Percentiles rank a stretch among this genome's conserved stretches.
Conservation (phyloP, 108 stramenopile genomes). For the Stephanodiscus triporus region DNA sequence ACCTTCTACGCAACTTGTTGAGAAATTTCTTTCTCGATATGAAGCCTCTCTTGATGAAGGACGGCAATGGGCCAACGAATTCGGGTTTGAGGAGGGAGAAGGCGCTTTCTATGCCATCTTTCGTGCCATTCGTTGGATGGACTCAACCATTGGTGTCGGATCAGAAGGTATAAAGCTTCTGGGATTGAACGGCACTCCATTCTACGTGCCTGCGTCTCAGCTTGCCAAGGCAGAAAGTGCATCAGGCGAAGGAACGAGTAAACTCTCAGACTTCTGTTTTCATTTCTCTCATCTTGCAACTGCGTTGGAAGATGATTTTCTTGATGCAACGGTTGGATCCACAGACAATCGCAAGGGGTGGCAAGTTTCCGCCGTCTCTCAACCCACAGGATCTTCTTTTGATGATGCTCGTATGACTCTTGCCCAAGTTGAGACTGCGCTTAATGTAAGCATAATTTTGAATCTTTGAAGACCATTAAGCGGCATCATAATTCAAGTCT, state of each 20-base stretch:
- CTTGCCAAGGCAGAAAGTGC: conserved; percentile 31
- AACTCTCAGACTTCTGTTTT: conserved; percentile 57
- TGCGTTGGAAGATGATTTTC: conserved; percentile 76
- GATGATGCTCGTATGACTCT: conserved; percentile 82
- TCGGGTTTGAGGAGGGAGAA: conserved; percentile 54
- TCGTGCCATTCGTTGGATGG: conserved; percentile 54
- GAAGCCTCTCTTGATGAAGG: conserved; percentile 31
- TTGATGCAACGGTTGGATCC: conserved; percentile 80
- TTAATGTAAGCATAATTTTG: conserved; percentile 50
- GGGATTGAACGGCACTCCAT: conserved; percentile 66
- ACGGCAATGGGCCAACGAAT: conserved; percentile 60
- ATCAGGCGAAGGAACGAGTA: conserved; percentile 9
- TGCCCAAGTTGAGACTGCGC: conserved; percentile 61
- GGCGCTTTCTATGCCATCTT: conserved; percentile 66
- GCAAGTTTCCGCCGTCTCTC: conserved; percentile 72
- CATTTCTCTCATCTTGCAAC: conserved; percentile 68
- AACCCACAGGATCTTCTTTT: conserved; percentile 74
- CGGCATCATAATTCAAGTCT: background rate
- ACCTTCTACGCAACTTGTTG: conserved; percentile 14
- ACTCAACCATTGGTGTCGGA: conserved; percentile 10
- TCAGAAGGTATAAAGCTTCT: conserved; percentile 16
- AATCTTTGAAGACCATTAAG: background rate
- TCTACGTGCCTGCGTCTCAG: conserved; percentile 56
- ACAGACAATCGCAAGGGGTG: conserved; percentile 82
- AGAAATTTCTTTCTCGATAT: conserved; percentile 27